A percentile compares a stretch with the other conserved stretches of the same genome.
phyloP scores from a whole-genome alignment of 371 early-diverging fungal species.

The Amoeboradix gromovi region DNA sequence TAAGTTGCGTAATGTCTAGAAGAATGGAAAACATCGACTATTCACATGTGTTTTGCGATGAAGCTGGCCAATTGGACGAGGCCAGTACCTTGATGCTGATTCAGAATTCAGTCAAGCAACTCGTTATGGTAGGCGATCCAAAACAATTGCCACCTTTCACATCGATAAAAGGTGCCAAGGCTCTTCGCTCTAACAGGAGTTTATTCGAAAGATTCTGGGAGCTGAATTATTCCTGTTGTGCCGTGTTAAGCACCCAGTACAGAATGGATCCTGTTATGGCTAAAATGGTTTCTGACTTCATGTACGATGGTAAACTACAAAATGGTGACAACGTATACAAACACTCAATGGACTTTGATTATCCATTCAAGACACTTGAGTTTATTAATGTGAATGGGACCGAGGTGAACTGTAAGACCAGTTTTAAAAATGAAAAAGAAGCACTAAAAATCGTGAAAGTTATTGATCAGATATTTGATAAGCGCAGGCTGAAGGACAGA shows the following conservation, averaged over 20 bases:
- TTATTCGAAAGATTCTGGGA: conserved; percentile 50
- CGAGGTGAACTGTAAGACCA: neutral
- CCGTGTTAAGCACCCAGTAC: conserved; percentile 44
- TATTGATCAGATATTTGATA: neutral
- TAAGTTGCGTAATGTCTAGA: too few relatives aligned
- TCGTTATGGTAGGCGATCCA: conserved; percentile 85
- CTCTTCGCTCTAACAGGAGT: conserved; percentile 47
- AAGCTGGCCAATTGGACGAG: conserved; percentile 88
- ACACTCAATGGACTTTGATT: conserved; percentile 38
- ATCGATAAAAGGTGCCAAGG: conserved; percentile 34
- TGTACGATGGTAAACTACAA: conserved; percentile 39
- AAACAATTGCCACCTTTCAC: conserved; percentile 81
- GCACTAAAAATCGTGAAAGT: neutral
- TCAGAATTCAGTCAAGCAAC: conserved; percentile 41
- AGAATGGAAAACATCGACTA: too few relatives aligned
- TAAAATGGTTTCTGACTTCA: conserved; percentile 38
- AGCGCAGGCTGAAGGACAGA: too few relatives aligned
- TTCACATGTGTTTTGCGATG: conserved; percentile 20
- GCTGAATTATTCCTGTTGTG: neutral
- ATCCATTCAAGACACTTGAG: conserved; percentile 11
- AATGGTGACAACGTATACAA: conserved; percentile 41
- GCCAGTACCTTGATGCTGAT: conserved; percentile 63
- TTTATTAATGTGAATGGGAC: neutral
- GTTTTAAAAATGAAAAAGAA: neutral
- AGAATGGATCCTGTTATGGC: conserved; percentile 89